These are phyloP conservation scores for Urostyla sp. DNA, from an alignment of 73 alveolate species.

Conservation along the genomic window DNA sequence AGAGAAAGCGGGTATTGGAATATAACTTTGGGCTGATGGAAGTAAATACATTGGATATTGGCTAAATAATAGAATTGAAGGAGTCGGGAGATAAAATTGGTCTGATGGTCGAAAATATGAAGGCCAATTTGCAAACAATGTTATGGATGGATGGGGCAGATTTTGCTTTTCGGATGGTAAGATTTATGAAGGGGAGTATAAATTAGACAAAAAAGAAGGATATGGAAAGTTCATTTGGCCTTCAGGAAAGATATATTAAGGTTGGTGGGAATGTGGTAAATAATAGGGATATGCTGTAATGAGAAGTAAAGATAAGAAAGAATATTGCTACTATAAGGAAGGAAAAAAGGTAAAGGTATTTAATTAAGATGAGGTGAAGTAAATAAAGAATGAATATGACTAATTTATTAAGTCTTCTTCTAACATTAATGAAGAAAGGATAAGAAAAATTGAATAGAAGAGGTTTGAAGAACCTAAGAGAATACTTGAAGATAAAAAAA, in stretches of 20 bases:
- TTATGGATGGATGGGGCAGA: conserved; percentile 74
- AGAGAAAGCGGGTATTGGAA: conserved; percentile 64
- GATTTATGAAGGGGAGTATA: conserved; percentile 61
- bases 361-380: conserved; percentile 36
- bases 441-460: background rate
- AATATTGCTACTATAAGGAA: background rate
- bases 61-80: conserved; percentile 70
- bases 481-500: too few species aligned
- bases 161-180: conserved; percentile 78
- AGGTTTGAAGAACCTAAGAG: too few species aligned
- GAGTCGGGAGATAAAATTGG: conserved; percentile 73
- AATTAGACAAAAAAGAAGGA: conserved; percentile 31
- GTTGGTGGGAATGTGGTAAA: conserved; percentile 25
- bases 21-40: conserved; percentile 60
- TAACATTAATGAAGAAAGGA: background rate
- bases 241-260: conserved; percentile 43
- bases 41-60: conserved; percentile 75
- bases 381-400: conserved; percentile 13
- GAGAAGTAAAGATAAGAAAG: conserved; percentile 29
- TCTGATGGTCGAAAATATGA: conserved; percentile 71
- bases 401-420: background rate
- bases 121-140: conserved; percentile 74
- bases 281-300: conserved; percentile 54
- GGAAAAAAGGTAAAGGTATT: background rate
- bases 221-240: conserved; percentile 55